These are phyloP conservation scores for Haematococcus lacustris DNA, from an alignment of 139 green algal genomes.

Conservation along the genomic window DNA sequence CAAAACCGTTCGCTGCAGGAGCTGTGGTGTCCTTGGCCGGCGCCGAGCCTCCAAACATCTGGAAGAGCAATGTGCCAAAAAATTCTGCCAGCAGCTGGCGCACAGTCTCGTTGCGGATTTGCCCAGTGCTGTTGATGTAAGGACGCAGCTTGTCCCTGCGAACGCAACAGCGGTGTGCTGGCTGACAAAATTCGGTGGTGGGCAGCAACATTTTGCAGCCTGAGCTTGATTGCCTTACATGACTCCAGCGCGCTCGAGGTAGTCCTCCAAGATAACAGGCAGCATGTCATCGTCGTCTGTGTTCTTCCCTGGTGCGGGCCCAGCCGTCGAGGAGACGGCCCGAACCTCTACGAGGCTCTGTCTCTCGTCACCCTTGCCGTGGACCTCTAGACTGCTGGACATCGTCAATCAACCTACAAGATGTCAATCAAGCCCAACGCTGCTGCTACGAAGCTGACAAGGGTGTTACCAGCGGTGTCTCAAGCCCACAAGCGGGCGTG, in stretches of 20 bases:
- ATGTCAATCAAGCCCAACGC: too few relatives aligned
- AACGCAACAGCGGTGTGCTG: neutral
- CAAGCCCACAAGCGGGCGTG: neutral
- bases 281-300: constrained; percentile 39
- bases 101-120: constrained; percentile 35
- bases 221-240: too few relatives aligned
- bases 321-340: too few relatives aligned
- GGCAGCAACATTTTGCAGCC: too few relatives aligned
- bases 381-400: too few relatives aligned
- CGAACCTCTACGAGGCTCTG: too few relatives aligned
- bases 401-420: too few relatives aligned
- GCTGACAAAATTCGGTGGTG: too few relatives aligned
- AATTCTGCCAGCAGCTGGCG: constrained; percentile 47
- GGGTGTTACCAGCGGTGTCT: too few relatives aligned
- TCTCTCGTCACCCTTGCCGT: too few relatives aligned
- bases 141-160: constrained; percentile 37
- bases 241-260: constrained; percentile 34
- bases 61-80: constrained; percentile 47
- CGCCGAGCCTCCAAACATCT: constrained; percentile 52
- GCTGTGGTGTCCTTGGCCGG: constrained; percentile 46
- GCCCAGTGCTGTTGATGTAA: constrained; percentile 34
- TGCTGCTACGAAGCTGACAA: too few relatives aligned
- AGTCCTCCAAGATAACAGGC: constrained; percentile 45
- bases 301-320: constrained; percentile 9
- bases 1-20: constrained; percentile 50